These are phyloP conservation scores for Tilletiopsis washingtonensis DNA, from an alignment of 1,284 basidiomycete species.

Conservation along the genomic window DNA sequence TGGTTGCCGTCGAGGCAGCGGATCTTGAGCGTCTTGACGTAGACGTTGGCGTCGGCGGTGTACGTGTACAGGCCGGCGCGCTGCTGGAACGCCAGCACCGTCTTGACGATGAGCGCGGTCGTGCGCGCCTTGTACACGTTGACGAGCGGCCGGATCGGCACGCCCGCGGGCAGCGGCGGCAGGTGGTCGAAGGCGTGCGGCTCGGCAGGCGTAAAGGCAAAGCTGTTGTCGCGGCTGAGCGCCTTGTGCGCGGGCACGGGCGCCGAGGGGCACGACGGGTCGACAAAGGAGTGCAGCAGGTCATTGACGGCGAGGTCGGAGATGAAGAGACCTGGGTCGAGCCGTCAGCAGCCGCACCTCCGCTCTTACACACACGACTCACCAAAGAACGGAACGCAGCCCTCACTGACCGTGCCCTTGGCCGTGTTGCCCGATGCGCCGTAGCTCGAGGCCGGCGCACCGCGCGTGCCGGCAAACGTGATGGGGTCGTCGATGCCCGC, in stretches of 20 bases:
- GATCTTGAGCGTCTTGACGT: constrained; percentile 37
- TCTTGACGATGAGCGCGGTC: constrained; percentile 27
- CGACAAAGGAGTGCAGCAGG: constrained; percentile 31
- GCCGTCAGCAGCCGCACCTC: background rate
- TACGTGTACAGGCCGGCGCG: constrained; percentile 24
- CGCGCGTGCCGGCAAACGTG: constrained; percentile 11
- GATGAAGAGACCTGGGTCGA: constrained; percentile 26
- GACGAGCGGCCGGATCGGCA: constrained; percentile 26
- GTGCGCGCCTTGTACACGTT: constrained; percentile 37
- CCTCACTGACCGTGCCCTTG: background rate
- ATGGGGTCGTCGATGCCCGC: constrained; percentile 13
- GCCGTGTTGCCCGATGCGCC: background rate
- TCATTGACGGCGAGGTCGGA: constrained; percentile 36
- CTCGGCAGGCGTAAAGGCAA: constrained; percentile 9
- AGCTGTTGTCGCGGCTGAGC: constrained; percentile 3
- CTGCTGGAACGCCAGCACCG: constrained; percentile 33
- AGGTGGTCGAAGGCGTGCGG: constrained; percentile 24
- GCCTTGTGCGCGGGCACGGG: constrained; percentile 1
- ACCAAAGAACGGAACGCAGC: constrained; percentile 9
- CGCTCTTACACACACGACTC: background rate
- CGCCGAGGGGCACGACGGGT: constrained; percentile 20
- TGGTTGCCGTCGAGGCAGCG: constrained; percentile 31
- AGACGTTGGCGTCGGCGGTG: constrained; percentile 30
- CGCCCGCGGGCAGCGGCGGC: constrained; percentile 19
- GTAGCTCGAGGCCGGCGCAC: background rate